Percentiles rank a stretch among this genome's conserved stretches.
These are phyloP conservation scores for Backusella sp. DNA, from an alignment of 192 early-diverging fungal genomes.

Conservation along the genomic window DNA sequence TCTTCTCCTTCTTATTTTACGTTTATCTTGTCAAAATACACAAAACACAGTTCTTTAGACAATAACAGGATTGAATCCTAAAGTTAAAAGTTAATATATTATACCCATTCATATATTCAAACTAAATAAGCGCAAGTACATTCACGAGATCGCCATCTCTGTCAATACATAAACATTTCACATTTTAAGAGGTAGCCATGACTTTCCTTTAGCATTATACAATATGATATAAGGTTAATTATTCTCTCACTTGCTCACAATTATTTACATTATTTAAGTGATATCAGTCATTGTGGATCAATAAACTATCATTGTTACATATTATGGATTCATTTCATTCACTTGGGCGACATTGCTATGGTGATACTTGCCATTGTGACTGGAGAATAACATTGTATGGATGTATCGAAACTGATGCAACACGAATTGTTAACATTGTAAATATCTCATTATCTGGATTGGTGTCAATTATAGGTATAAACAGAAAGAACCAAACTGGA, in stretches of 20 bases:
- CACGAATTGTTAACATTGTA: constrained; percentile 14
- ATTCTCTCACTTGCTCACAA: not conserved
- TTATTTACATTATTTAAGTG: not conserved
- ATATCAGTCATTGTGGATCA: not conserved
- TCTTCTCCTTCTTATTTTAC: not conserved
- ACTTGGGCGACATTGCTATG: not conserved
- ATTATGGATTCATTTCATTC: not conserved
- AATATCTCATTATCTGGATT: constrained; percentile 20
- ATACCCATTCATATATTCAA: too few relatives aligned
- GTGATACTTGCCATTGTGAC: constrained; percentile 15
- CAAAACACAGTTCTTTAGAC: not conserved
- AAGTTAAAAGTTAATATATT: too few relatives aligned
- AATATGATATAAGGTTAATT: not conserved
- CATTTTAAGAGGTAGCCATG: not conserved
- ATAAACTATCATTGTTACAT: not conserved
- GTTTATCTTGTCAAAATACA: not conserved
- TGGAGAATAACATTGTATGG: constrained; percentile 14
- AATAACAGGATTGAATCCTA: not conserved
- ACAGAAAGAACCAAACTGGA: too few relatives aligned
- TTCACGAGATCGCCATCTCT: too few relatives aligned
- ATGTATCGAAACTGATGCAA: constrained; percentile 19
- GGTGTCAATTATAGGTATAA: constrained; percentile 21
- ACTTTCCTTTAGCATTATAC: not conserved
- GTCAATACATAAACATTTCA: not conserved
- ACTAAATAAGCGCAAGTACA: too few relatives aligned